phyloP scores from a whole-genome alignment of 768 basidiomycete species.

The Royoungia palumana region DNA sequence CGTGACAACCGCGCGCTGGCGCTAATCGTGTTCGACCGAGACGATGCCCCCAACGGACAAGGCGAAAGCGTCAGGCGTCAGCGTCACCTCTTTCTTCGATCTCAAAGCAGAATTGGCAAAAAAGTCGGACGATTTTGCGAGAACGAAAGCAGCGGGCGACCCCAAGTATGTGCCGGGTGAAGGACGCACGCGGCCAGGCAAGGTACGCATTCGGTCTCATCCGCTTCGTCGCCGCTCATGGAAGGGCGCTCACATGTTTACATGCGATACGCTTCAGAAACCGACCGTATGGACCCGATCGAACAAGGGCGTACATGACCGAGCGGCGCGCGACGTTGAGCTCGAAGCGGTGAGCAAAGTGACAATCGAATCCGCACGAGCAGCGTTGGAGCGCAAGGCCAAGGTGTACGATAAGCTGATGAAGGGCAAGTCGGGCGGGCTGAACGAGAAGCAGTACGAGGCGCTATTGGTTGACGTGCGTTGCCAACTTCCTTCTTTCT shows the following conservation, averaged over 20 bases:
- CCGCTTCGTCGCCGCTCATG: background rate
- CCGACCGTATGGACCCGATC: constrained; percentile 71
- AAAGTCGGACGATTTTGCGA: constrained; percentile 57
- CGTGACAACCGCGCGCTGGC: constrained; percentile 2
- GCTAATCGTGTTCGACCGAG: background rate
- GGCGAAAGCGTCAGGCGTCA: constrained; percentile 66
- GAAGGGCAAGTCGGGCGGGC: constrained; percentile 74
- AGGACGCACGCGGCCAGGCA: constrained; percentile 58
- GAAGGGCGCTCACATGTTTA: too few species aligned
- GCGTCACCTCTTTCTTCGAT: constrained; percentile 75
- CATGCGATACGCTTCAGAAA: constrained; percentile 46
- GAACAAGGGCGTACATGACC: constrained; percentile 68
- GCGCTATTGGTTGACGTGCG: constrained; percentile 75
- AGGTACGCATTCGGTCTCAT: constrained; percentile 46
- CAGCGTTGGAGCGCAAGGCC: constrained; percentile 71
- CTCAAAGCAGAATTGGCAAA: constrained; percentile 59
- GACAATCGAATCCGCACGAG: constrained; percentile 69
- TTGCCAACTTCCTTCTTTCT: background rate
- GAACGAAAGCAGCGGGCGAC: constrained; percentile 58
- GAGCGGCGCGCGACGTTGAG: constrained; percentile 67
- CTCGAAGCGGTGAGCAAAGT: constrained; percentile 65
- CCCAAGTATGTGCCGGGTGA: constrained; percentile 53
- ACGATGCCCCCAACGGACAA: constrained; percentile 49
- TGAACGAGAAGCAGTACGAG: constrained; percentile 73
- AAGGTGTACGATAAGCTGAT: constrained; percentile 75